Percentiles rank a stretch among this genome's conserved stretches.
Evolutionary conservation across 2,329 filamentous ascomycete species (phyloP).

Genomic region (Pseudogymnoascus verrucosus): DNA sequence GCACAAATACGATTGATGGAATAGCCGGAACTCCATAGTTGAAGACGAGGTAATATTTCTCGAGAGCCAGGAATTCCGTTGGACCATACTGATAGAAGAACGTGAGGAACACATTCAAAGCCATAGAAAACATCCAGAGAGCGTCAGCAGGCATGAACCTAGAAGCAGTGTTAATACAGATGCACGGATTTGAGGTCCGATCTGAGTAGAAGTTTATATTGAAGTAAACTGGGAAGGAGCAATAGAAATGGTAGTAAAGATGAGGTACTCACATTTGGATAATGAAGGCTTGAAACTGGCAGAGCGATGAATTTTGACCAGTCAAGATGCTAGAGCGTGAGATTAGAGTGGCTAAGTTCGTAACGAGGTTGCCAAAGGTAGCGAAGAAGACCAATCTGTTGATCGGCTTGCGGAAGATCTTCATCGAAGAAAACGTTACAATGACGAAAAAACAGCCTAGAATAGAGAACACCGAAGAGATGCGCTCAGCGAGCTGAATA

Average conservation of each 20-base stretch:
- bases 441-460: constrained; percentile 59
- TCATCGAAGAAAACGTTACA: constrained; percentile 51
- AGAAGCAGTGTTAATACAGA: constrained; percentile 9
- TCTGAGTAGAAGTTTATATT: not conserved
- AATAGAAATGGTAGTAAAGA: not conserved
- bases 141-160: constrained; percentile 74
- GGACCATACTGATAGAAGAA: constrained; percentile 40
- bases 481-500: constrained; percentile 4
- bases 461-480: constrained; percentile 43
- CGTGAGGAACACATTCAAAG: constrained; percentile 72
- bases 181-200: not conserved
- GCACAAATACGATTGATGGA: constrained; percentile 59
- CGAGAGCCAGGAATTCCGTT: constrained; percentile 37
- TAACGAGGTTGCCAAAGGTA: constrained; percentile 70
- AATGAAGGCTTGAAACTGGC: constrained; percentile 68
- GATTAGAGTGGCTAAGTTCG: constrained; percentile 69
- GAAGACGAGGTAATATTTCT: constrained; percentile 58
- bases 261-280: constrained; percentile 64
- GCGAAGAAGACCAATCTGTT: constrained; percentile 80
- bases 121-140: constrained; percentile 74
- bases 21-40: constrained; percentile 70
- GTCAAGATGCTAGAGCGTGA: constrained; percentile 44
- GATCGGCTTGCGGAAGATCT: constrained; percentile 72
- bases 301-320: constrained; percentile 35
- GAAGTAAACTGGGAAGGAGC: not conserved